Conservation (phyloP, 179 eudicot genomes). For the Corrigiola litoralis region DNA sequence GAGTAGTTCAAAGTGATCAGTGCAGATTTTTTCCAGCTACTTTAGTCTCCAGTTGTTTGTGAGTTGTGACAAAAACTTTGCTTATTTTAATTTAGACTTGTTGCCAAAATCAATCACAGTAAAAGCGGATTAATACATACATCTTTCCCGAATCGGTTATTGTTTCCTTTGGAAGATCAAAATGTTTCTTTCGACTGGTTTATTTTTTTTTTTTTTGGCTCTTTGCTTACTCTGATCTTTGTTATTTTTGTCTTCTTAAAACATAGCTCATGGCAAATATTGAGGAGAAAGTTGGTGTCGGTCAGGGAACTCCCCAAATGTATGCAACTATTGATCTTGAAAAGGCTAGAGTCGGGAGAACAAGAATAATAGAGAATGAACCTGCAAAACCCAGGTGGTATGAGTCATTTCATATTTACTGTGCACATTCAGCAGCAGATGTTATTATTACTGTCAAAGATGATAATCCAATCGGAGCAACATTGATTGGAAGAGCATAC, state of each 20-base stretch:
- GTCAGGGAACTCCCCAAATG: conserved; percentile 38
- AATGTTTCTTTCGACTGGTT: neutral
- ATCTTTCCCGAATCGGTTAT: too few relatives aligned
- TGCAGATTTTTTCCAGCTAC: too few relatives aligned
- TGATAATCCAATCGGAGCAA: conserved; percentile 53
- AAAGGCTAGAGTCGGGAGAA: conserved; percentile 48
- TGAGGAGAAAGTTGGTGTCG: conserved; percentile 44
- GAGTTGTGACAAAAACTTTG: too few relatives aligned
- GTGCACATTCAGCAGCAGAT: conserved; percentile 39
- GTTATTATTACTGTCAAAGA: conserved; percentile 49
- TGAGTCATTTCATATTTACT: conserved; percentile 49
- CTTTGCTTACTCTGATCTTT: conserved; percentile 1
- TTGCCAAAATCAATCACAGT: too few relatives aligned
- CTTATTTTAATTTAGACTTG: too few relatives aligned
- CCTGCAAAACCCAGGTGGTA: conserved; percentile 44
- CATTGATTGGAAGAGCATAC: conserved; percentile 49
- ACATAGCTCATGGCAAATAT: conserved; percentile 43
- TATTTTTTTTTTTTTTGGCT: neutral
- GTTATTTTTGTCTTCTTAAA: neutral
- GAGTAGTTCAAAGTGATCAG: too few relatives aligned
- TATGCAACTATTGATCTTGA: conserved; percentile 53
- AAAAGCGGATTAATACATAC: too few relatives aligned
- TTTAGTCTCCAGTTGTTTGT: too few relatives aligned
- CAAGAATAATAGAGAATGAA: conserved; percentile 40
- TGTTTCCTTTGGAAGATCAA: neutral